phyloP scores from a whole-genome alignment of 2,329 filamentous ascomycete genomes.

The Aspergillus novoparasiticus region DNA sequence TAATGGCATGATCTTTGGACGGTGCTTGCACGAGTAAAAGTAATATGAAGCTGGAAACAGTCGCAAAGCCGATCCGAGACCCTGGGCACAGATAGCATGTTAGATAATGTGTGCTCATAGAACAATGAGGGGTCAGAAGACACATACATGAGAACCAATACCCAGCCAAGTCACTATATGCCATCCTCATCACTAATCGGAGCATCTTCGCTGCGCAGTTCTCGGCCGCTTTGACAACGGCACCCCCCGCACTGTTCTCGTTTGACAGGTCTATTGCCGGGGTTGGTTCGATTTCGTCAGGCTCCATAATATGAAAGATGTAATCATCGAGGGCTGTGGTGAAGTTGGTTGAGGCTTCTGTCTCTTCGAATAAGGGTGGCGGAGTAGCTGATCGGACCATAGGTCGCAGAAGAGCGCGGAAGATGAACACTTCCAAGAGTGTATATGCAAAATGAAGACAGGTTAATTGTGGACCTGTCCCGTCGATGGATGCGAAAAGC shows the following conservation, averaged over 20 bases:
- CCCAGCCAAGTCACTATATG: conserved; percentile 17
- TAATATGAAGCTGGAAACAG: conserved; percentile 22
- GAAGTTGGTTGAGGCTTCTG: conserved; percentile 6
- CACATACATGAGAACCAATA: conserved; percentile 29
- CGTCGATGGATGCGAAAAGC: conserved; percentile 11
- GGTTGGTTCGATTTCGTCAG: conserved; percentile 15
- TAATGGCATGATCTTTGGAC: conserved; percentile 16
- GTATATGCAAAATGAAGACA: conserved; percentile 30
- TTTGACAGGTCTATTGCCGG: conserved; percentile 16
- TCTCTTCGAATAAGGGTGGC: conserved; percentile 17
- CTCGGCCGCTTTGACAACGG: conserved; percentile 22
- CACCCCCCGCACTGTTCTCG: conserved; percentile 15
- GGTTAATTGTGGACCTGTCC: conserved; percentile 8
- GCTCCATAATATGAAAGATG: conserved; percentile 15
- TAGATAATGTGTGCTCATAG: background rate
- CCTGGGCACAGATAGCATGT: conserved; percentile 8
- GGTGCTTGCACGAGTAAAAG: conserved; percentile 23
- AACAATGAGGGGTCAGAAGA: background rate
- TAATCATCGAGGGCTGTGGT: conserved; percentile 15
- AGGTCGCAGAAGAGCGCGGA: conserved; percentile 28
- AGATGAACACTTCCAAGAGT: conserved; percentile 27
- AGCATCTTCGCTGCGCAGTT: conserved; percentile 26
- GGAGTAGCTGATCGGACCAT: conserved; percentile 19
- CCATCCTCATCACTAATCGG: conserved; percentile 22
- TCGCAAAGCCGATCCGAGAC: conserved; percentile 22